A percentile compares a stretch with the other conserved stretches of the same genome.
Conservation (phyloP, 345 rosid genomes). For the Camelina hispida region DNA sequence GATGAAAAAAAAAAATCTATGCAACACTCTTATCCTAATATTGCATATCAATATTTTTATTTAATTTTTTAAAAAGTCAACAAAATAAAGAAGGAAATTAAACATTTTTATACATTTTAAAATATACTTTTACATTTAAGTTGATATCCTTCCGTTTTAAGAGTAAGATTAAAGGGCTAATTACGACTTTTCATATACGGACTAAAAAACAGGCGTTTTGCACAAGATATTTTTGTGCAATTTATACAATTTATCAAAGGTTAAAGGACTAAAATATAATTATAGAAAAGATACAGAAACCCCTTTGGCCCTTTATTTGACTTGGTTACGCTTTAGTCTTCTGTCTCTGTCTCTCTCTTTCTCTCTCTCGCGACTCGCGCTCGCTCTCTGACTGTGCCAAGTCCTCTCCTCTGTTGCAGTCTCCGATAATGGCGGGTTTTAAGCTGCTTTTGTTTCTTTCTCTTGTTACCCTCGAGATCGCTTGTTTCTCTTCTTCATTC, state of each 20-base stretch:
- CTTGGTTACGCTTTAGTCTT: slow-evolving; percentile 32
- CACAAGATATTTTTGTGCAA: slow-evolving; percentile 6
- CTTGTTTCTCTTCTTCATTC: slow-evolving; percentile 15
- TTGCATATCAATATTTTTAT: too few relatives aligned
- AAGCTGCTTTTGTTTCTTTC: slow-evolving; percentile 36
- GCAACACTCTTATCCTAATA: too few relatives aligned
- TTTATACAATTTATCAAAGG: background rate
- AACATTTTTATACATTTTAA: background rate
- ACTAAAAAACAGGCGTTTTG: slow-evolving; percentile 10
- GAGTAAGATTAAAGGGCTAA: slow-evolving; percentile 16
- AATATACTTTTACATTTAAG: slow-evolving; percentile 27
- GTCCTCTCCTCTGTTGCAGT: slow-evolving; percentile 41
- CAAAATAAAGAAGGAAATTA: background rate
- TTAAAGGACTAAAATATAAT: slow-evolving; percentile 8
- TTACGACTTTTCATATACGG: slow-evolving; percentile 6
- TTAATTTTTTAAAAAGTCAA: background rate
- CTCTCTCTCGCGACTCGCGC: slow-evolving; percentile 26
- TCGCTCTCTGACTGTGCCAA: slow-evolving; percentile 5
- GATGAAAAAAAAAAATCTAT: too few relatives aligned
- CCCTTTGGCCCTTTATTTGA: slow-evolving; percentile 33
- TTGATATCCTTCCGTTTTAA: slow-evolving; percentile 39
- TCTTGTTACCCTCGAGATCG: slow-evolving; percentile 23
- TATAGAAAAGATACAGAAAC: slow-evolving; percentile 30
- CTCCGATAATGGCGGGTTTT: slow-evolving; percentile 47
- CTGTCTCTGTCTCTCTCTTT: slow-evolving; percentile 19